phyloP scores from a whole-genome alignment of 345 rosid genomes.

The Angophora floribunda region DNA sequence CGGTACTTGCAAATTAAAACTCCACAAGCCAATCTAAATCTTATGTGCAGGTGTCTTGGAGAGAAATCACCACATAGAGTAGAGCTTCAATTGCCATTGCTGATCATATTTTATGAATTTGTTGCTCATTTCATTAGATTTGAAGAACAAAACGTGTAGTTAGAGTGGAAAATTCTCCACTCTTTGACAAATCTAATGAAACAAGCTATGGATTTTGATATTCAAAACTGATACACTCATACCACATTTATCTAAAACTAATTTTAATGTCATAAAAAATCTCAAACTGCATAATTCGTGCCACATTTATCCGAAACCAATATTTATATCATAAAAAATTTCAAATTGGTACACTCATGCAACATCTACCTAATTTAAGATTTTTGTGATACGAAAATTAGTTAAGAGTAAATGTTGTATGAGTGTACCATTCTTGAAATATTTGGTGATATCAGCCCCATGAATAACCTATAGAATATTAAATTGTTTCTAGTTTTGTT shows the following conservation, averaged over 20 bases:
- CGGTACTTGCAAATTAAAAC: background rate
- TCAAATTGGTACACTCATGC: too few species aligned
- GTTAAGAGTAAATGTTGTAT: too few species aligned
- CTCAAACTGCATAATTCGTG: too few species aligned
- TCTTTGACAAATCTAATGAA: background rate
- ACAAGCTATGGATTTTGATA: background rate
- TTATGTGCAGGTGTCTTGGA: background rate
- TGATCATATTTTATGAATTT: background rate
- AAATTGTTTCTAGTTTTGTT: background rate
- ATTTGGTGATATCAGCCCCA: too few species aligned
- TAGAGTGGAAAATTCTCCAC: background rate
- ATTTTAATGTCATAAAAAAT: too few species aligned
- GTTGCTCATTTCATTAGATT: background rate
- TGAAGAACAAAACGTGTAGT: background rate
- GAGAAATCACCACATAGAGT: background rate
- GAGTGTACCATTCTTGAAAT: accelerated
- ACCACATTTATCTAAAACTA: accelerated
- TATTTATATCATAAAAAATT: accelerated
- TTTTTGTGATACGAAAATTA: too few species aligned
- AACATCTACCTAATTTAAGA: too few species aligned
- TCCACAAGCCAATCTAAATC: background rate
- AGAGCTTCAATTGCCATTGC: background rate
- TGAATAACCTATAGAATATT: background rate
- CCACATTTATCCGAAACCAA: too few species aligned
- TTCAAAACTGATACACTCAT: background rate